Conservation (phyloP, 2,329 filamentous ascomycete species). For the Aspergillus flavus region DNA sequence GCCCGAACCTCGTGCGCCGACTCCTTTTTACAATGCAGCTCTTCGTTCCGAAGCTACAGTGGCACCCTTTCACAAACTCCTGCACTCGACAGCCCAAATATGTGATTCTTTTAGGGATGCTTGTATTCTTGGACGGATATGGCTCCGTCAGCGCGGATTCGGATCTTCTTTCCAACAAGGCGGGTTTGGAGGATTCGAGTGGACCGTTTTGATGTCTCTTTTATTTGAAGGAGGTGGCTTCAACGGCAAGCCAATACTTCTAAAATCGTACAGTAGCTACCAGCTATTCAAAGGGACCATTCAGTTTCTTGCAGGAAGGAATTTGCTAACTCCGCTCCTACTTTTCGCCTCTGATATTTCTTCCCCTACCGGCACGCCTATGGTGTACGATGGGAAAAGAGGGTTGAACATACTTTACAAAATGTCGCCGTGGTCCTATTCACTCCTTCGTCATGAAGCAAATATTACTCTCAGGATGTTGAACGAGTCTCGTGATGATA, state of each 20-base stretch:
- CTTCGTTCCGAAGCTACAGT: constrained; percentile 76
- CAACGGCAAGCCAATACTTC: constrained; percentile 71
- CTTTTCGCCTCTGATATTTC: constrained; percentile 31
- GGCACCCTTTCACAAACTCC: constrained; percentile 71
- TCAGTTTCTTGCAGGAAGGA: constrained; percentile 78
- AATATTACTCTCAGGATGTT: constrained; percentile 73
- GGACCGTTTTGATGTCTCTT: constrained; percentile 77
- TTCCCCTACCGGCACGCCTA: constrained; percentile 57
- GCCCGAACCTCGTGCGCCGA: constrained; percentile 54
- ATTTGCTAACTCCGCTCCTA: constrained; percentile 70
- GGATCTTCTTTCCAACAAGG: constrained; percentile 69
- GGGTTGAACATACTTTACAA: constrained; percentile 85
- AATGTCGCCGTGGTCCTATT: constrained; percentile 84
- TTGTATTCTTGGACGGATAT: constrained; percentile 81
- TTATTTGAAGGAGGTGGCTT: constrained; percentile 76
- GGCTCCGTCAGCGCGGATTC: constrained; percentile 87
- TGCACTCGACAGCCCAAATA: constrained; percentile 69
- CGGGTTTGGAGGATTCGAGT: constrained; percentile 93
- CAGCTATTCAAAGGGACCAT: constrained; percentile 93
- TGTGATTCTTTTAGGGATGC: constrained; percentile 78
- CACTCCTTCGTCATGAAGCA: constrained; percentile 72
- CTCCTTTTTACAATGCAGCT: constrained; percentile 87
- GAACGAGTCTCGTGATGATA: constrained; percentile 71
- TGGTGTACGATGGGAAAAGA: constrained; percentile 75
- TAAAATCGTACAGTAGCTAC: constrained; percentile 80